A percentile compares a stretch with the other conserved stretches of the same genome.
Conservation (phyloP, 257 asterid genomes). For the Scutellaria minor region DNA sequence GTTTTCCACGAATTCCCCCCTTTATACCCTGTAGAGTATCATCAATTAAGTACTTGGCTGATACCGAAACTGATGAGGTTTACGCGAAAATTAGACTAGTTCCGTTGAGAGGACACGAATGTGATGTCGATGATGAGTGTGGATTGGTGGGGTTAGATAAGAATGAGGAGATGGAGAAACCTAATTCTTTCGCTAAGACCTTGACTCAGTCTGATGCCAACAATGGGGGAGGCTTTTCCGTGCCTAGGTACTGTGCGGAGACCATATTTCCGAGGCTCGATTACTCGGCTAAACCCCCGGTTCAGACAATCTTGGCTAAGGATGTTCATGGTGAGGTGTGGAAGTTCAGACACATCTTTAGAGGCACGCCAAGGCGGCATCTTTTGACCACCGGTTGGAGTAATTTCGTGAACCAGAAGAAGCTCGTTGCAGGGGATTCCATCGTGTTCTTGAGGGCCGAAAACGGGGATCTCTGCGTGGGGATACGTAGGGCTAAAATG, state of each 20-base stretch:
- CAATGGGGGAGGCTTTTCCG: constrained; percentile 84
- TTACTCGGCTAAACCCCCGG: constrained; percentile 71
- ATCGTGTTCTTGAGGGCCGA: constrained; percentile 67
- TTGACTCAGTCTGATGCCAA: constrained; percentile 82
- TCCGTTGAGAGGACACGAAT: constrained; percentile 48
- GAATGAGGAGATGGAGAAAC: constrained; percentile 55
- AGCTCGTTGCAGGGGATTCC: constrained; percentile 80
- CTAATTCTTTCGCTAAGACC: constrained; percentile 70
- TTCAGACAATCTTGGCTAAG: constrained; percentile 65
- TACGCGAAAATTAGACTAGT: constrained; percentile 58
- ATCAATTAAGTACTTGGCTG: constrained; percentile 65
- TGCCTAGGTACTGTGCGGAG: constrained; percentile 78
- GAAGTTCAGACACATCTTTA: constrained; percentile 71
- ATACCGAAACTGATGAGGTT: constrained; percentile 71
- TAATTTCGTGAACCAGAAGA: constrained; percentile 70
- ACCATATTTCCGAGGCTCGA: constrained; percentile 74
- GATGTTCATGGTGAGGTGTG: constrained; percentile 73
- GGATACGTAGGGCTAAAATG: constrained; percentile 57
- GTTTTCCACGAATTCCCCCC: constrained; percentile 52
- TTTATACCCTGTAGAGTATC: constrained; percentile 49
- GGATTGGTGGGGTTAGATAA: constrained; percentile 47
- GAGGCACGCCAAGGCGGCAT: constrained; percentile 81
- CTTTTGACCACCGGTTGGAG: constrained; percentile 81
- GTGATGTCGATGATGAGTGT: constrained; percentile 48
- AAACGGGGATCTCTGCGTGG: constrained; percentile 60